Evolutionary conservation across 2,329 filamentous ascomycete genomes (phyloP).

Genomic region (Alternaria sp.): DNA sequence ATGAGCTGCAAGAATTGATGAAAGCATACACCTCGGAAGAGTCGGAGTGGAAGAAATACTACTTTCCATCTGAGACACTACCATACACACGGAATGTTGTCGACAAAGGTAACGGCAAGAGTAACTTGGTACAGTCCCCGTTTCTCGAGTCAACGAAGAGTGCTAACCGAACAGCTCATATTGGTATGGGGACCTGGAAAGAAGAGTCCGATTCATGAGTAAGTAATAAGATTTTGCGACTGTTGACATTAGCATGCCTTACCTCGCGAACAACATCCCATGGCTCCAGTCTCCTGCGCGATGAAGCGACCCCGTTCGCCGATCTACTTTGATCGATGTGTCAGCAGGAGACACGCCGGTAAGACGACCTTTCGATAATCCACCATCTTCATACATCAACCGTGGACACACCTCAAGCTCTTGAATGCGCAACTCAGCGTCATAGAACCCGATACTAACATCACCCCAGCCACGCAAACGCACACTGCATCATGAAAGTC

Average conservation of each 20-base stretch:
- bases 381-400: no score
- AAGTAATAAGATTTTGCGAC: slow-evolving; percentile 23
- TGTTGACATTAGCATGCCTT: slow-evolving; percentile 22
- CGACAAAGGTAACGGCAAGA: slow-evolving; percentile 85
- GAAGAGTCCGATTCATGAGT: slow-evolving; percentile 83
- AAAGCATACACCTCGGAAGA: slow-evolving; percentile 71
- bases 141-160: neutral
- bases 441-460: neutral
- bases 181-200: slow-evolving; percentile 89
- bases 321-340: slow-evolving; percentile 35
- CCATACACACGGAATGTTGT: slow-evolving; percentile 89
- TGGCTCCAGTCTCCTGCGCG: slow-evolving; percentile 31
- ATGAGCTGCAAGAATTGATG: slow-evolving; percentile 76
- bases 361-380: slow-evolving; percentile 22
- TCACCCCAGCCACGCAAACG: slow-evolving; percentile 61
- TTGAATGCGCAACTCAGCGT: neutral
- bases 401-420: neutral
- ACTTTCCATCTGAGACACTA: slow-evolving; percentile 71
- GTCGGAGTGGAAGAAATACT: slow-evolving; percentile 76
- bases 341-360: slow-evolving; percentile 36
- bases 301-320: slow-evolving; percentile 39
- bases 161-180: slow-evolving; percentile 65
- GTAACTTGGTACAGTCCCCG: slow-evolving; percentile 67
- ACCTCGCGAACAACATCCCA: neutral
- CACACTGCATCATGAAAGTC: slow-evolving; percentile 92